Conservation (phyloP, 2,329 filamentous ascomycete species). For the Drechmeria coniospora region DNA sequence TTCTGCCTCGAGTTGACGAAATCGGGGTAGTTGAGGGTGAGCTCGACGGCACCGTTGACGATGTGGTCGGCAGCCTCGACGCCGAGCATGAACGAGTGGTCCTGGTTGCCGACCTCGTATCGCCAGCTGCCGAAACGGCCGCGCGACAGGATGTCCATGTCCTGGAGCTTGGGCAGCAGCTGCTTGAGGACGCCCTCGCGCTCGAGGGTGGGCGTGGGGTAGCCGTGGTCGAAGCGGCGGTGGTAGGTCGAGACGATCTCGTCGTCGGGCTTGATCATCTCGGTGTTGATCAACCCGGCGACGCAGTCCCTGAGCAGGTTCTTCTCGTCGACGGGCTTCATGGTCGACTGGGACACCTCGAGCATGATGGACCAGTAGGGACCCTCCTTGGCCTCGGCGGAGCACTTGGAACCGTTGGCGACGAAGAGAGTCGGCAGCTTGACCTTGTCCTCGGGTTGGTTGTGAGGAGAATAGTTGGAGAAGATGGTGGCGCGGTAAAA, state of each 20-base stretch:
- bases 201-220: constrained; percentile 89
- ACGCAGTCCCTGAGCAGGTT: constrained; percentile 84
- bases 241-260: constrained; percentile 98
- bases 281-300: constrained; percentile 92
- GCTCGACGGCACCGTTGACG: constrained; percentile 73
- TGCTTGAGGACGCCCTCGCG: constrained; percentile 87
- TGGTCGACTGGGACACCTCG: constrained; percentile 85
- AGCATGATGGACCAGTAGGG: constrained; percentile 99
- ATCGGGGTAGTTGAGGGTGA: constrained; percentile 92
- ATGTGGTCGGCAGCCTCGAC: constrained; percentile 88
- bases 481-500: constrained; percentile 99
- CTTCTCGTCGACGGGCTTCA: constrained; percentile 84
- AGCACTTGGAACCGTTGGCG: constrained; percentile 70
- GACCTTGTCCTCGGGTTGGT: constrained; percentile 70
- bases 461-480: constrained; percentile 99
- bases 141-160: constrained; percentile 82
- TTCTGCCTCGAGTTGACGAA: constrained; percentile 75
- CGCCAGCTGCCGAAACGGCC: constrained; percentile 96
- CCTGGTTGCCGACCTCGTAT: constrained; percentile 94
- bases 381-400: constrained; percentile 60
- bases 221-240: constrained; percentile 94
- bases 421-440: constrained; percentile 80
- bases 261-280: constrained; percentile 81
- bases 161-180: constrained; percentile 83
- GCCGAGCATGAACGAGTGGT: constrained; percentile 95